Percentiles rank a stretch among this genome's conserved stretches.
phyloP scores from a whole-genome alignment of 139 green algal species.

The Klebsormidium nitens region DNA sequence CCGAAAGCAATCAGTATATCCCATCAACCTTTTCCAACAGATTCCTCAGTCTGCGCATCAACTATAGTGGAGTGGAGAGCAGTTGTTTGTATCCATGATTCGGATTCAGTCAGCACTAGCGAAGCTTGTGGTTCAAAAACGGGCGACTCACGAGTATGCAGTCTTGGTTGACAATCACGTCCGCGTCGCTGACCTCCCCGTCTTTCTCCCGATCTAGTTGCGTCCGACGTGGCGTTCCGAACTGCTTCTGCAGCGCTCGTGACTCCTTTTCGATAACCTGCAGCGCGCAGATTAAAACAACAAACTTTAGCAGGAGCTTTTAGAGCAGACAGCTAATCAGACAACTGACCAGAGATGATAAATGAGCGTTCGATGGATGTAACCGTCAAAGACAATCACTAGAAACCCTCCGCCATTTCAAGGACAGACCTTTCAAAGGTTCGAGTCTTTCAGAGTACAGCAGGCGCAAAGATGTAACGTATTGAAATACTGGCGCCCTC shows the following conservation, averaged over 20 bases:
- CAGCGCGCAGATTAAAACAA: neutral
- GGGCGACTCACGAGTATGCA: neutral
- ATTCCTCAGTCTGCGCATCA: too few species aligned
- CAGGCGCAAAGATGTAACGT: too few species aligned
- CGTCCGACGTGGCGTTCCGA: slow-evolving; percentile 55
- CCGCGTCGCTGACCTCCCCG: slow-evolving; percentile 19
- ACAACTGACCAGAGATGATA: neutral
- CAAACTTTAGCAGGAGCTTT: neutral
- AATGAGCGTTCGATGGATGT: neutral
- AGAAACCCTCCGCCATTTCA: neutral
- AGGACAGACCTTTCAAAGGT: neutral
- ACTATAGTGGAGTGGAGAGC: too few species aligned
- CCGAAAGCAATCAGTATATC: neutral
- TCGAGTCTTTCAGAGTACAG: neutral
- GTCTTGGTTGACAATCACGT: slow-evolving; percentile 32
- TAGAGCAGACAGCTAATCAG: neutral
- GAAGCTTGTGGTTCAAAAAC: neutral
- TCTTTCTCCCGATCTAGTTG: slow-evolving; percentile 25
- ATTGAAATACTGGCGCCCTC: too few species aligned
- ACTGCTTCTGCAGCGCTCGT: slow-evolving; percentile 53
- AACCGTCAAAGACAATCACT: neutral
- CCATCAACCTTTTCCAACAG: neutral
- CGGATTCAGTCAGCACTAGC: neutral
- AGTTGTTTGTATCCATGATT: too few species aligned
- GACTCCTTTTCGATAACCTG: slow-evolving; percentile 53